Percentiles rank a stretch among this genome's conserved stretches.
Evolutionary conservation across 2,329 filamentous ascomycete genomes (phyloP).

Genomic region (Neonectria ditissima): DNA sequence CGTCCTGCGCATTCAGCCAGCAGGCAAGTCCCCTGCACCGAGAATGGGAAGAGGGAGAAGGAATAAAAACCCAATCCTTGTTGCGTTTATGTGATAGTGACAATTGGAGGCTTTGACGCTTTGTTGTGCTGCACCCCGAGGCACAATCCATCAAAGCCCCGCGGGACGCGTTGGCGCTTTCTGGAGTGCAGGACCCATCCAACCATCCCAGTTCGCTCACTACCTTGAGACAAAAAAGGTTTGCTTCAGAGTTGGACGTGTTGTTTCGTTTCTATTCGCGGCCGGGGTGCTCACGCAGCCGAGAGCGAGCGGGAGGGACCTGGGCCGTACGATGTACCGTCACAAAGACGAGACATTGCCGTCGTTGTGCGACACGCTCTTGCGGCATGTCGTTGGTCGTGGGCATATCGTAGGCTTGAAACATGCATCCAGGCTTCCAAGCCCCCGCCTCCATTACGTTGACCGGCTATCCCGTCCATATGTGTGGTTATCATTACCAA

Average conservation of each 20-base stretch:
- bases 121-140: not conserved
- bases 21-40: conserved; percentile 20
- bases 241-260: not conserved
- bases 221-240: not conserved
- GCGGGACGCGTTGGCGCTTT: conserved; percentile 15
- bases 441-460: conserved; percentile 7
- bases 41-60: too few species aligned
- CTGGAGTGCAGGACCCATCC: conserved; percentile 4
- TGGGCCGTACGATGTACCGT: conserved; percentile 8
- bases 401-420: conserved; percentile 13
- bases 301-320: conserved; percentile 8
- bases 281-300: conserved; percentile 4
- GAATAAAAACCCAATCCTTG: conserved; percentile 3
- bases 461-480: conserved; percentile 2
- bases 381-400: conserved; percentile 7
- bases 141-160: conserved; percentile 3
- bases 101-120: conserved; percentile 1
- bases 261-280: conserved; percentile 13
- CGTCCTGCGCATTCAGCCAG: conserved; percentile 18
- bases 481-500: not conserved
- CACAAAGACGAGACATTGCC: conserved; percentile 2
- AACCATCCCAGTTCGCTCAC: too few species aligned
- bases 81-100: conserved; percentile 1
- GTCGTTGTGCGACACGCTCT: not conserved
- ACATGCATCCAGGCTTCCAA: conserved; percentile 18